Evolutionary conservation across 1,284 basidiomycete species (phyloP).

Genomic region (Exobasidium cylindrosporum): DNA sequence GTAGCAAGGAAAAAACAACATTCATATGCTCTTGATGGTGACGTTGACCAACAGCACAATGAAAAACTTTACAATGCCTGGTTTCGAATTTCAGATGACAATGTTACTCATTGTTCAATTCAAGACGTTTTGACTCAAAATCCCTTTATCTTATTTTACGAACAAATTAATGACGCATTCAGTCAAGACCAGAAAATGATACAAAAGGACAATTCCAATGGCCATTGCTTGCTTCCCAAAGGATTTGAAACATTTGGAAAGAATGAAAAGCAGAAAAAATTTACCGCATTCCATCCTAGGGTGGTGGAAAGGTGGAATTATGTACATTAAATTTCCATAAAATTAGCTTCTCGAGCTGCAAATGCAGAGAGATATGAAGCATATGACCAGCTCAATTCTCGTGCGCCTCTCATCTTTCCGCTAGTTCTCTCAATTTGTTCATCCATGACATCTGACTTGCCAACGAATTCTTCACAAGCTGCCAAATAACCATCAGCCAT

Average conservation of each 20-base stretch:
- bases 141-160: constrained; percentile 52
- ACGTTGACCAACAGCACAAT: constrained; percentile 1
- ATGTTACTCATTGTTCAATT: constrained; percentile 29
- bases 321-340: not conserved
- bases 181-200: too few relatives aligned
- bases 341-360: constrained; percentile 3
- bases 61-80: constrained; percentile 21
- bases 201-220: too few relatives aligned
- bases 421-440: constrained; percentile 27
- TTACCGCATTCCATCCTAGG: not conserved
- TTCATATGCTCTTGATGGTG: too few relatives aligned
- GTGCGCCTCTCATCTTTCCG: constrained; percentile 21
- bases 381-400: constrained; percentile 18
- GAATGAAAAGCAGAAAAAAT: not conserved
- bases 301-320: constrained; percentile 4
- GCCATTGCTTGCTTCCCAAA: not conserved
- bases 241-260: not conserved
- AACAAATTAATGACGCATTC: constrained; percentile 24
- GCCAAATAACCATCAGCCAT: constrained; percentile 23
- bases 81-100: constrained; percentile 49
- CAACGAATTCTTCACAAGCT: constrained; percentile 17
- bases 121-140: constrained; percentile 46
- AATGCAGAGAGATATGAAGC: constrained; percentile 11
- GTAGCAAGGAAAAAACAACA: not conserved
- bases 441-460: constrained; percentile 19